Base-by-base conservation (phyloP, 2,329 filamentous ascomycete genomes). In the Sporothrix schenckii region DNA sequence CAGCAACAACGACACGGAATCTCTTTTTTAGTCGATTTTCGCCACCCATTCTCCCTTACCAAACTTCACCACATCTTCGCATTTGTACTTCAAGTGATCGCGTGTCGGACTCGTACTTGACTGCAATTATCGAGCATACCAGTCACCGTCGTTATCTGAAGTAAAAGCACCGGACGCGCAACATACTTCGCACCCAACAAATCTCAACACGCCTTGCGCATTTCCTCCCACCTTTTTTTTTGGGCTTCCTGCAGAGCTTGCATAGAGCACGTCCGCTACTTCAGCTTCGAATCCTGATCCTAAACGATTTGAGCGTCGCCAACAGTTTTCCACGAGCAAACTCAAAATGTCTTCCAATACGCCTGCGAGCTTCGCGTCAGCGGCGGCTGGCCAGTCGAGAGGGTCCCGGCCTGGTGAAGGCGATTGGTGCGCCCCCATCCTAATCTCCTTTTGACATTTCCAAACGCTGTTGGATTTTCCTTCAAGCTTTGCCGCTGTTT, bases 341-440 rank as follows among this genome's bases (percentile, higher is more conserved):
- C 21, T 21, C 78, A 75, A 75, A 75, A 80, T 93, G 91, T 87
- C 90, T 83, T 88, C 89, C 79, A 89, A 91, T 83, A 87, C 93
- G 80, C 89, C 91, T 77, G 92, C 91, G 76, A 93, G 90, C 85
- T 94, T 94, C 82, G 91, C 91, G 79, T 93, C 91, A 78, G 91
- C 91, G 77, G 91, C 91, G 76, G 91, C 91, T 79, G 91, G 91
- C 80, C 91, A 92, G 80, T 89, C 86, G 76, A 87, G 85, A 79
- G 87, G 87, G 80, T 79, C 83, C 76, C 85, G 85, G 82, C 81
- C 80, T 81, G 87, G 84, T 13, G 73, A 74, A 27, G 68, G 71
- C 39, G 73, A 74, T 21, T 74, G 73, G 73, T 74, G 70, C 24
- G 73, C 60, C 19, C 21, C 54, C 60, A 52, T 21, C 19, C 49